Conservation (phyloP, 169 alveolate genomes). For the Plasmodium fragile region DNA sequence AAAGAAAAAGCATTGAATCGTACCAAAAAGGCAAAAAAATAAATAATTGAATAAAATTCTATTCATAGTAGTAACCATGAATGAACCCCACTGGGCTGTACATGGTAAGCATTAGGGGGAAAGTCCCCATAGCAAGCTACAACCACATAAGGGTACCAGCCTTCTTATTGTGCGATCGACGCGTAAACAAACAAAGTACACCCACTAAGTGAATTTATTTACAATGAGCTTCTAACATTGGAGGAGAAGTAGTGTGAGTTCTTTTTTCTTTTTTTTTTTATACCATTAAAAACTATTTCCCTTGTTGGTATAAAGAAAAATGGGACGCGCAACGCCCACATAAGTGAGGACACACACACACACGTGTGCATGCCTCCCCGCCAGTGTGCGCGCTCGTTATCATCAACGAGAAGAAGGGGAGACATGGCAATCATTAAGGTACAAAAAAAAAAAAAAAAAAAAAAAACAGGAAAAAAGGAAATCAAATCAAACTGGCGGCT, state of each 20-base stretch:
- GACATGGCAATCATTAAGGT: not conserved
- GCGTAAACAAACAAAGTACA: not conserved
- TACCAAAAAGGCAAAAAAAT: no score
- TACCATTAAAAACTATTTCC: not conserved
- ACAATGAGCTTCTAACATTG: not conserved
- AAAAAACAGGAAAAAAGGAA: not conserved
- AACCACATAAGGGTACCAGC: not conserved
- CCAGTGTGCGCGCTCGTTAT: not conserved
- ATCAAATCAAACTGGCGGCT: not conserved
- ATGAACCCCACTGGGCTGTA: not conserved
- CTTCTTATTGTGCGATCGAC: not conserved
- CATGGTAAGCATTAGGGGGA: not conserved
- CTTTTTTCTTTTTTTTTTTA: not conserved
- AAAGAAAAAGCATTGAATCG: not conserved
- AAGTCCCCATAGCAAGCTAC: not conserved
- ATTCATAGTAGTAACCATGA: not conserved
- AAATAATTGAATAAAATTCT: no score
- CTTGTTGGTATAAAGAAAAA: not conserved
- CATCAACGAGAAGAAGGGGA: not conserved
- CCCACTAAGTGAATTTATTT: not conserved
- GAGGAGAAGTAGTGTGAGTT: not conserved
- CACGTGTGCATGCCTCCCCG: not conserved
- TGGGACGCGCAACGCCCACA: not conserved
- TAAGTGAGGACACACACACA: not conserved
- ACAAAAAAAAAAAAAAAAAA: not conserved